phyloP scores from a whole-genome alignment of 345 rosid species.

The Brassica nigra region DNA sequence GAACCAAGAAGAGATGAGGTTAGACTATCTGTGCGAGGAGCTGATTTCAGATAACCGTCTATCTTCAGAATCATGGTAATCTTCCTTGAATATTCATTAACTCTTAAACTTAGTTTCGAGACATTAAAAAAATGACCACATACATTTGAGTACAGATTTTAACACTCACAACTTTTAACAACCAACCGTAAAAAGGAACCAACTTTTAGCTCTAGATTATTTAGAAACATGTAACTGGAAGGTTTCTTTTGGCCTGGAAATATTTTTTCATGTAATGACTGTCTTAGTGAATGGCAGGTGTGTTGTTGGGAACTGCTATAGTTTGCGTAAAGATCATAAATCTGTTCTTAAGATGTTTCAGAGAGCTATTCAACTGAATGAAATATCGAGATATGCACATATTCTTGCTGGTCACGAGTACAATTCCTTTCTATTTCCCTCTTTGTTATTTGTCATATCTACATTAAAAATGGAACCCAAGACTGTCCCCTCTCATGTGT shows the following conservation, averaged over 20 bases:
- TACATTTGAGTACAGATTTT: no score
- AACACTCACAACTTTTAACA: background rate
- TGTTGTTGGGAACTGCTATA: constrained; percentile 89
- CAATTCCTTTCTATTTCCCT: constrained; percentile 26
- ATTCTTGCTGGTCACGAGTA: constrained; percentile 97
- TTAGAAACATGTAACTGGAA: background rate
- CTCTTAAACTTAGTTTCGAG: constrained; percentile 2
- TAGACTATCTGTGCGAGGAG: constrained; percentile 84
- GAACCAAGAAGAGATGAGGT: constrained; percentile 90
- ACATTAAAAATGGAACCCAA: background rate
- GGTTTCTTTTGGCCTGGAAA: background rate
- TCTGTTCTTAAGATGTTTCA: constrained; percentile 79
- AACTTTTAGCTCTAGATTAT: background rate
- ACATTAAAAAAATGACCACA: no score
- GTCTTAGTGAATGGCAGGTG: constrained; percentile 54
- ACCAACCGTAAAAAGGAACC: background rate
- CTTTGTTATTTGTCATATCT: background rate
- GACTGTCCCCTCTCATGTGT: background rate
- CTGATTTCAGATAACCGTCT: constrained; percentile 69
- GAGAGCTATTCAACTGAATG: constrained; percentile 77
- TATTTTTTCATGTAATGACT: constrained; percentile 22
- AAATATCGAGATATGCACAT: constrained; percentile 88
- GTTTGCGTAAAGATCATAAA: constrained; percentile 91
- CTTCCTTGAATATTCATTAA: constrained; percentile 9
- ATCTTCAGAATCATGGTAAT: constrained; percentile 91